phyloP scores from a whole-genome alignment of 805 yeast genomes.

The Yarrowia sp. region DNA sequence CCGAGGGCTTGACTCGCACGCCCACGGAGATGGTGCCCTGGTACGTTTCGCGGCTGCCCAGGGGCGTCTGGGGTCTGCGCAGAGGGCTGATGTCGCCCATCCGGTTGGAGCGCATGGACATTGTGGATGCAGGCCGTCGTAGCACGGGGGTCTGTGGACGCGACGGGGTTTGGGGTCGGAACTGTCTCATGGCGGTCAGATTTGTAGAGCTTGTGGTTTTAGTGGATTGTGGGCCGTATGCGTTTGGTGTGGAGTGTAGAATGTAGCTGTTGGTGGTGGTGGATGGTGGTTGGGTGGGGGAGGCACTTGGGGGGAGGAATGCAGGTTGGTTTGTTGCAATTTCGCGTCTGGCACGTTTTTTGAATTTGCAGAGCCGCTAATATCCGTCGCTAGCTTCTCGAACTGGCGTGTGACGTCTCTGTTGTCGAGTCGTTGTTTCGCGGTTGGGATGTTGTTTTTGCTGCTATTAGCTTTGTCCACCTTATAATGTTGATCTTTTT shows the following conservation, averaged over 20 bases:
- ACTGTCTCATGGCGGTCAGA: not conserved
- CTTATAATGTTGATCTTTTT: slow-evolving; percentile 20
- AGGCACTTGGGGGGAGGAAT: too few relatives aligned
- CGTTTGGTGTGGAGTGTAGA: not conserved
- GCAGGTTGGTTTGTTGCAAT: too few relatives aligned
- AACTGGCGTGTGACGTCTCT: too few relatives aligned
- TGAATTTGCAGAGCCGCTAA: too few relatives aligned
- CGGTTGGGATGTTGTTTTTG: slow-evolving; percentile 25
- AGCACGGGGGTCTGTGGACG: slow-evolving; percentile 35
- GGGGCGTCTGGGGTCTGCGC: slow-evolving; percentile 34
- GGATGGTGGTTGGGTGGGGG: too few relatives aligned
- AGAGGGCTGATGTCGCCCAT: slow-evolving; percentile 30
- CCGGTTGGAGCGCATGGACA: slow-evolving; percentile 33
- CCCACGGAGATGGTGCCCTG: slow-evolving; percentile 74
- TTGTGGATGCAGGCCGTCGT: slow-evolving; percentile 35
- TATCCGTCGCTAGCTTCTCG: too few relatives aligned
- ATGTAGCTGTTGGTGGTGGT: not conserved
- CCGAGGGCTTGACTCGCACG: slow-evolving; percentile 68
- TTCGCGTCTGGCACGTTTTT: not conserved
- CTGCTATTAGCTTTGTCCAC: not conserved
- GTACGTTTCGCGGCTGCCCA: slow-evolving; percentile 39
- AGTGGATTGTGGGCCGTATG: not conserved
- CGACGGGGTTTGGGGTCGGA: slow-evolving; percentile 26
- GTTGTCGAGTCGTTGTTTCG: not conserved
- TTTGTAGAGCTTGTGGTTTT: not conserved